phyloP scores from a whole-genome alignment of 768 basidiomycete genomes.

The Termitomyces titanicus region DNA sequence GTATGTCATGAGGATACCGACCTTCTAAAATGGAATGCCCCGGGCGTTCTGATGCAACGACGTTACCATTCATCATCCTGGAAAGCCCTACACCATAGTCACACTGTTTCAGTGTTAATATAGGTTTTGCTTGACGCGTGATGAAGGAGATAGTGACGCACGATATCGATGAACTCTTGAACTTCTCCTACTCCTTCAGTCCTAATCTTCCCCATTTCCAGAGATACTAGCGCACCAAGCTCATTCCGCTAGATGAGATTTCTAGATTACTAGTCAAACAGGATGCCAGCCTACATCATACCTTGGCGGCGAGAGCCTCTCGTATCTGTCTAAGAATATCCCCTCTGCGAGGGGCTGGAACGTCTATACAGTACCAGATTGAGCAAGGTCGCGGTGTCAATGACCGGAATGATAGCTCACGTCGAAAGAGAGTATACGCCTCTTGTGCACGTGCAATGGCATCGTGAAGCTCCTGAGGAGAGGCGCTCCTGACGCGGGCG shows the following conservation, averaged over 20 bases:
- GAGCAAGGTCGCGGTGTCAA: background rate
- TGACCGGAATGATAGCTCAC: constrained; percentile 24
- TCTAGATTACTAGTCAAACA: background rate
- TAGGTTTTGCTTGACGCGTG: background rate
- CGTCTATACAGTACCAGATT: constrained; percentile 27
- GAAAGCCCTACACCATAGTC: constrained; percentile 94
- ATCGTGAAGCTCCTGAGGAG: constrained; percentile 66
- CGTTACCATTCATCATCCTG: constrained; percentile 89
- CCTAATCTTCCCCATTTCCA: constrained; percentile 90
- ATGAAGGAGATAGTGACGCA: constrained; percentile 37
- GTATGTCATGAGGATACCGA: constrained; percentile 22
- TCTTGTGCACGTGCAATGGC: constrained; percentile 69
- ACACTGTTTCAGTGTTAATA: constrained; percentile 49
- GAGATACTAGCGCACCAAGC: constrained; percentile 77
- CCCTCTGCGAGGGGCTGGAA: constrained; percentile 86
- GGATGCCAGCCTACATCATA: constrained; percentile 20
- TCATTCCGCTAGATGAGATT: constrained; percentile 54
- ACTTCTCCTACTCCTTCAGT: constrained; percentile 93
- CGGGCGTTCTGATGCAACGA: constrained; percentile 84
- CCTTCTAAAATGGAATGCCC: constrained; percentile 92
- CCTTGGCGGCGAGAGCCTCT: constrained; percentile 77
- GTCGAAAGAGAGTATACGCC: constrained; percentile 67
- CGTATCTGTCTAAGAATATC: constrained; percentile 87
- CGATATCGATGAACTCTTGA: constrained; percentile 93
- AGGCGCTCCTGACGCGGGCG: constrained; percentile 70